These are phyloP conservation scores for Jacaranda mimosifolia DNA, from an alignment of 257 asterid genomes.

Conservation along the genomic window DNA sequence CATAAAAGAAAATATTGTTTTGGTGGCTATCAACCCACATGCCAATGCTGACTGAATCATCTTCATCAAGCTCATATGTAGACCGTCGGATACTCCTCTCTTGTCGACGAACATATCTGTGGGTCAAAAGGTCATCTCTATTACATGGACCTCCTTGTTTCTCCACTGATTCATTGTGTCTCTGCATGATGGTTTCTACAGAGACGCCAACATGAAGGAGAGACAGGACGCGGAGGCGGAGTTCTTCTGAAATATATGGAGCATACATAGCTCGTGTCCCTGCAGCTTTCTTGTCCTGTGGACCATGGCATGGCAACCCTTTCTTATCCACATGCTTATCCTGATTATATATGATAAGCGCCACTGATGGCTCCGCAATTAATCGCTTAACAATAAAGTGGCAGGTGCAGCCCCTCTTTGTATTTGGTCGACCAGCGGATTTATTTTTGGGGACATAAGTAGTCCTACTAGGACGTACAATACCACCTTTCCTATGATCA, in stretches of 20 bases:
- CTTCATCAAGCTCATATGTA: slow-evolving; percentile 75
- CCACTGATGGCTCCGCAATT: slow-evolving; percentile 89
- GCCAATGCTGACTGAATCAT: slow-evolving; percentile 80
- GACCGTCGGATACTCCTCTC: slow-evolving; percentile 89
- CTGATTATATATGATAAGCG: slow-evolving; percentile 84
- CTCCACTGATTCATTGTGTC: slow-evolving; percentile 91
- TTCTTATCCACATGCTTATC: slow-evolving; percentile 88
- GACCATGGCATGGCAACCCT: slow-evolving; percentile 95
- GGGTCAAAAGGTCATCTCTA: slow-evolving; percentile 95
- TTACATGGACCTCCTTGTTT: slow-evolving; percentile 93
- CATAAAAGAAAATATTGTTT: slow-evolving; percentile 76
- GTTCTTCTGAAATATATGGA: slow-evolving; percentile 97
- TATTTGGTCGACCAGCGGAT: slow-evolving; percentile 91
- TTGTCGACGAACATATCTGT: slow-evolving; percentile 92
- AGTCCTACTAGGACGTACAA: slow-evolving; percentile 88
- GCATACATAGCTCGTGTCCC: slow-evolving; percentile 99
- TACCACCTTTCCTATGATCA: slow-evolving; percentile 90
- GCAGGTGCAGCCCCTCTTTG: slow-evolving; percentile 97
- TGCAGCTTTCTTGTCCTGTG: slow-evolving; percentile 82
- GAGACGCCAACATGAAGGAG: slow-evolving; percentile 95
- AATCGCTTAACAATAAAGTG: slow-evolving; percentile 94
- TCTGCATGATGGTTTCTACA: slow-evolving; percentile 97
- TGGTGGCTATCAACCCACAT: slow-evolving; percentile 86
- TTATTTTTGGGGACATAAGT: slow-evolving; percentile 82
- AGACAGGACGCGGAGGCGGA: slow-evolving; percentile 85